Base-by-base conservation (phyloP, 345 rosid genomes). In the Zanthoxylum bungeanum region DNA sequence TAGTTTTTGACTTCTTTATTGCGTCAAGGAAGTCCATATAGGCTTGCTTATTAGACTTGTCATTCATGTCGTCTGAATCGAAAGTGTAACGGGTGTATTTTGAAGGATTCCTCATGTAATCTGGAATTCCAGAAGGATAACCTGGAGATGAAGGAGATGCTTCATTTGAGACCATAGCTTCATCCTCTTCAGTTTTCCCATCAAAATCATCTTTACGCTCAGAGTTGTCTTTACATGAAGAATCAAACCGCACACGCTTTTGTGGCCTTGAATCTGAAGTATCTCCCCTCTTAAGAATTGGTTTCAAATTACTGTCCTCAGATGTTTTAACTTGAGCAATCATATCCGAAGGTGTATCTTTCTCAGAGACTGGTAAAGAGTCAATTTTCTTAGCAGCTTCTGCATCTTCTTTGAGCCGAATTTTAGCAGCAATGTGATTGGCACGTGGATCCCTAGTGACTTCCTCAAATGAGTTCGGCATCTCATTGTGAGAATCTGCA, bases 201-300 rank as follows among this genome's bases (percentile, higher is more conserved):
- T 60, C 77, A 69, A 30, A 36, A n/a, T 44, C 62, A 58, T 25
- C 36, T 39, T 66, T 79, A 58, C 74, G 52, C 44, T 80, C 82
- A 21, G 90, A 83, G 66, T 39, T 57, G 55, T 25, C 36, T 33
- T 63, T 77, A 51, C 77, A 70, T 50, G 79, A 80, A 24, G 93
- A 83, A 70, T 88, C 91, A 80, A 95, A 92, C 64, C 98, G 84
- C 47, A 91, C 98, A 17, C 98, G 97, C 70, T 92, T 95, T 52
- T 52, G 81, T 21, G 83, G 79, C 86, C 79, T 91, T 19, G 81
- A 69, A 74, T 91, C 87, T 8, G 64, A 68, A 65, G 59, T 76
- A 27, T 88, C 94, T 77, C 76, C 87, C 78, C 92, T 86, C 88
- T 91, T 91, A 75, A 93, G 49, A 40, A 93, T 93, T 22, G 97